Evolutionary conservation across 1,139 yeast genomes (phyloP), one percentile per base, ranked within the genome.

Genomic region (Saccharomycopsis crataegensis): DNA sequence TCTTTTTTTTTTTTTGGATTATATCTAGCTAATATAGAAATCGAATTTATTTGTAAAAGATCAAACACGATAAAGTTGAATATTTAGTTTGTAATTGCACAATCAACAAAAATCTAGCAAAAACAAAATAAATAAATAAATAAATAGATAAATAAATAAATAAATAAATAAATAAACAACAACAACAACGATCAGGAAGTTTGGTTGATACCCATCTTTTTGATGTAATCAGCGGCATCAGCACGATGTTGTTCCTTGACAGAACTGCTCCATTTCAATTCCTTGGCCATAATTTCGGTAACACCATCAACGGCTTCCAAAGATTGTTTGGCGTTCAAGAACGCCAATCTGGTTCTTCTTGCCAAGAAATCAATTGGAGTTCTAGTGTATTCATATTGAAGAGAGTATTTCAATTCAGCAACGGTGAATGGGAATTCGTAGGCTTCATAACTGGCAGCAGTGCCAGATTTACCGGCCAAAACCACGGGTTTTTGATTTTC

Each of bases 331-430:
- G 95, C 89, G 71, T 91, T 91, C 67, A 91, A 76, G 74, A 90
- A 91, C 1, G 96, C 96, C 67, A 89, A 81, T 71, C 98, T 83
- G 54, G 95, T 85, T 76, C 98, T 85, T 75, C 98, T 85, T 55
- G 96, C 90, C 60, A 91, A 76, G 76, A 91, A 90, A 70, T 91
- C 98, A 57, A 85, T 72, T 51, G 96, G 95, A 11, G 93, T 86
- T 70, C 95, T 79, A 49, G 90, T 82, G 67, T 89, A 89, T 73
- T 91, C 98, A 70, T 88, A 79, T 60, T 81, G 74, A 64, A 90
- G 76, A 9, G 91, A 84, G 71, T 90, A 91, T 65, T 82, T 78
- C 70, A 91, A 79, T 73, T 91, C 98, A 53, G 95, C 98, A 66
- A 89, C 85, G 45, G 96, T 83, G 76, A 86, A 90, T 59, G 97